Evolutionary conservation across 2,329 filamentous ascomycete species (phyloP).

Genomic region (Nothopassalora personata): DNA sequence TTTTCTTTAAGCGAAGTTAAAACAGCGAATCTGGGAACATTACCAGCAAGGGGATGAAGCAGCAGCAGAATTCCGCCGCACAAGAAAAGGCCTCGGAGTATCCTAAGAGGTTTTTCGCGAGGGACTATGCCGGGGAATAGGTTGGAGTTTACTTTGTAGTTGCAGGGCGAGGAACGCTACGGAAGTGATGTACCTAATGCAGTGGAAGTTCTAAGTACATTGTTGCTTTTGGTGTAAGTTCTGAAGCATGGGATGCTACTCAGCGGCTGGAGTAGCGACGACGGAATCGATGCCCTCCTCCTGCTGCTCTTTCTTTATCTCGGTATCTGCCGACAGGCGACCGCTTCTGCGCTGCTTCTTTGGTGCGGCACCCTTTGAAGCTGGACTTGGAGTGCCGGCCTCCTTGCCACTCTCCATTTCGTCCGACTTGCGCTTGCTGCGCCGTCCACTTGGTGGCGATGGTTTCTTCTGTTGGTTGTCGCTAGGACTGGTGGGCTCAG

Average conservation of each 20-base stretch:
- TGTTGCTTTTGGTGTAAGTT: background rate
- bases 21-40: constrained; percentile 50
- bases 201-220: background rate
- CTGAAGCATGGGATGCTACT: background rate
- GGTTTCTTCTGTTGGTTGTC: background rate
- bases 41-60: constrained; percentile 43
- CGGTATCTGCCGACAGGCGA: background rate
- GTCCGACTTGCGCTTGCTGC: background rate
- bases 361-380: background rate
- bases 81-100: constrained; percentile 51
- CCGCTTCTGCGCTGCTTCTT: background rate
- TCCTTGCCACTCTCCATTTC: background rate
- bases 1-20: too few relatives aligned
- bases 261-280: background rate
- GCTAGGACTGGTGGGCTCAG: too few relatives aligned
- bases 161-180: too few relatives aligned
- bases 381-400: background rate
- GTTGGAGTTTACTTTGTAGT: constrained; percentile 36
- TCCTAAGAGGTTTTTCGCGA: constrained; percentile 57
- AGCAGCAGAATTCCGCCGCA: constrained; percentile 41
- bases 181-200: too few relatives aligned
- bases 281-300: background rate
- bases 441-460: background rate
- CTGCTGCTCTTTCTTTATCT: background rate
- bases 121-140: constrained; percentile 40